These are phyloP conservation scores for Gypsophila paniculata DNA, from an alignment of 179 eudicot species.

Conservation along the genomic window DNA sequence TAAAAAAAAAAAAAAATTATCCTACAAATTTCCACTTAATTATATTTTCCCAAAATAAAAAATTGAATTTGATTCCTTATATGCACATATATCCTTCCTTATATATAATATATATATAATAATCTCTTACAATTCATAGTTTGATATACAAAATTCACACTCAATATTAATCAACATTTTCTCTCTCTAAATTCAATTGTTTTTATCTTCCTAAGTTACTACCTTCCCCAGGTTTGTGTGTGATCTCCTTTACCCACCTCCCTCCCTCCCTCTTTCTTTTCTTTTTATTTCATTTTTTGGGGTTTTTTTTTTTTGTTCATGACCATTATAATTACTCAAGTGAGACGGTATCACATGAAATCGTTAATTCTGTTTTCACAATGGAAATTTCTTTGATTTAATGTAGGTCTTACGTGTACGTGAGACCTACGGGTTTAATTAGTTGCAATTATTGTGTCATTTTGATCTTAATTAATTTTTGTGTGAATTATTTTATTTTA, in stretches of 20 bases:
- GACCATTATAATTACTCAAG: neutral
- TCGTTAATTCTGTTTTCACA: too few relatives aligned
- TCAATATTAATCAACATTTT: neutral
- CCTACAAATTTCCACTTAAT: neutral
- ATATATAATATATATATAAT: neutral
- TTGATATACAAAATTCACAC: neutral
- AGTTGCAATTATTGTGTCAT: too few relatives aligned
- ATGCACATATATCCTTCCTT: neutral
- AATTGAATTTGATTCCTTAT: conserved; percentile 3
- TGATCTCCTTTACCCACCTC: conserved; percentile 6
- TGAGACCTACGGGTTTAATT: too few relatives aligned
- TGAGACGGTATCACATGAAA: too few relatives aligned
- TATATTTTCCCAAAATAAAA: too few relatives aligned
- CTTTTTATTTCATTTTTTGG: neutral
- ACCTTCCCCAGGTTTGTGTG: conserved; percentile 19
- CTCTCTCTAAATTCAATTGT: conserved; percentile 10
- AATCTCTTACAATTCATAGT: neutral
- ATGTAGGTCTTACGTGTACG: too few relatives aligned
- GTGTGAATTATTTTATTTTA: too few relatives aligned
- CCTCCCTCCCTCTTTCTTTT: neutral
- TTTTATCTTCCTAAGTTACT: neutral
- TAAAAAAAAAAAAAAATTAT: neutral
- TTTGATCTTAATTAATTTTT: too few relatives aligned
- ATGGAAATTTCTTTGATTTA: too few relatives aligned
- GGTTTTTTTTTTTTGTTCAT: too few relatives aligned